Evolutionary conservation across 139 green algal species (phyloP).

Genomic region (Closterium sp.): DNA sequence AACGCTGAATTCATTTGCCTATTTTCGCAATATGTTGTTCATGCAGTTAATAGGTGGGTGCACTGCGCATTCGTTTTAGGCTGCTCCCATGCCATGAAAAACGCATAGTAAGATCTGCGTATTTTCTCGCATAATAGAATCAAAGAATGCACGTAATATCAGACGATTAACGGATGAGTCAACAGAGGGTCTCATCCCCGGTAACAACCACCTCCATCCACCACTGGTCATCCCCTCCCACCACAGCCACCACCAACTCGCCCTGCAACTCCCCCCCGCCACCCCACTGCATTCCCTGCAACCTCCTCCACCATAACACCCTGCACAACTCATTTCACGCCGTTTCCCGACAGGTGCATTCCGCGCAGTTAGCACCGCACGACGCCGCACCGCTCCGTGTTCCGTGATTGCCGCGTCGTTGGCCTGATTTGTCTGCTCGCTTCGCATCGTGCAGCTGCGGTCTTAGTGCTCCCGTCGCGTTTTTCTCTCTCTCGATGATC

Average conservation of each 20-base stretch:
- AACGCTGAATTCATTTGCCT: no score
- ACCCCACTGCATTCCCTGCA: not conserved
- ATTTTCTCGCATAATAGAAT: no score
- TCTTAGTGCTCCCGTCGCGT: not conserved
- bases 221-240: not conserved
- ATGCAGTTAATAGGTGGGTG: no score
- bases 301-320: not conserved
- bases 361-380: not conserved
- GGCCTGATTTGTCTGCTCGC: not conserved
- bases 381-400: not conserved
- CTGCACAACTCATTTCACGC: not conserved
- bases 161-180: not conserved
- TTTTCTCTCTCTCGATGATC: not conserved
- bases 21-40: no score
- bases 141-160: no score
- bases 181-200: not conserved
- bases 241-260: not conserved
- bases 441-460: no score
- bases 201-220: not conserved
- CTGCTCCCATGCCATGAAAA: no score
- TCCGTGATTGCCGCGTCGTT: not conserved
- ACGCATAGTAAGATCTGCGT: no score
- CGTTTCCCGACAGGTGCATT: not conserved
- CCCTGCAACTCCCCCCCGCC: not conserved
- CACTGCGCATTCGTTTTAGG: no score